A percentile compares a stretch with the other conserved stretches of the same genome.
Evolutionary conservation across 2,329 filamentous ascomycete species (phyloP).

Genomic region (Metarhizium sp.): DNA sequence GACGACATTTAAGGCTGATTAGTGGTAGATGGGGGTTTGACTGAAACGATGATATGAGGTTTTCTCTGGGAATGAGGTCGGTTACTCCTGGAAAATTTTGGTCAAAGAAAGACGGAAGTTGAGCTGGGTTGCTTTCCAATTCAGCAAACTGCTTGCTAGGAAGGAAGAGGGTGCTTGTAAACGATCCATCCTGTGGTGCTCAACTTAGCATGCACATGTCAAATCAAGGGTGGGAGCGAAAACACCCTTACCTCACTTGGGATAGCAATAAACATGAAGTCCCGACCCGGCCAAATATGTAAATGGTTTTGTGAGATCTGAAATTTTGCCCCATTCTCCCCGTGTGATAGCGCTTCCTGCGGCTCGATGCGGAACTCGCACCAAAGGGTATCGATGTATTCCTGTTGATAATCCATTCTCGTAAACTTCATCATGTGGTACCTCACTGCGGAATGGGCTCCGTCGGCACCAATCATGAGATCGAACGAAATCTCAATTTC

Average conservation of each 20-base stretch:
- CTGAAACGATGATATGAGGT: conserved; percentile 65
- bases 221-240: not conserved
- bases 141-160: conserved; percentile 58
- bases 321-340: conserved; percentile 42
- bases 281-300: conserved; percentile 91
- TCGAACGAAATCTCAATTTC: conserved; percentile 86
- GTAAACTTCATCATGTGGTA: conserved; percentile 95
- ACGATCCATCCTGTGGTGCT: conserved; percentile 64
- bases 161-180: conserved; percentile 91
- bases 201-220: conserved; percentile 10
- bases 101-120: conserved; percentile 66
- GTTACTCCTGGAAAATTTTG: conserved; percentile 80
- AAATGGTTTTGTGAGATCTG: conserved; percentile 84
- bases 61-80: conserved; percentile 54
- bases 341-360: conserved; percentile 16
- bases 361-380: conserved; percentile 84
- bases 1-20: conserved; percentile 86
- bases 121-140: conserved; percentile 54
- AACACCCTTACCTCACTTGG: conserved; percentile 49
- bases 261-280: conserved; percentile 98
- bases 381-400: conserved; percentile 95
- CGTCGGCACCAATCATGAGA: conserved; percentile 88
- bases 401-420: conserved; percentile 82
- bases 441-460: conserved; percentile 82
- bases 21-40: conserved; percentile 83